A percentile compares a stretch with the other conserved stretches of the same genome.
Conservation (phyloP, 176 grass and related monocot genomes). For the Tuctoria greenei region DNA sequence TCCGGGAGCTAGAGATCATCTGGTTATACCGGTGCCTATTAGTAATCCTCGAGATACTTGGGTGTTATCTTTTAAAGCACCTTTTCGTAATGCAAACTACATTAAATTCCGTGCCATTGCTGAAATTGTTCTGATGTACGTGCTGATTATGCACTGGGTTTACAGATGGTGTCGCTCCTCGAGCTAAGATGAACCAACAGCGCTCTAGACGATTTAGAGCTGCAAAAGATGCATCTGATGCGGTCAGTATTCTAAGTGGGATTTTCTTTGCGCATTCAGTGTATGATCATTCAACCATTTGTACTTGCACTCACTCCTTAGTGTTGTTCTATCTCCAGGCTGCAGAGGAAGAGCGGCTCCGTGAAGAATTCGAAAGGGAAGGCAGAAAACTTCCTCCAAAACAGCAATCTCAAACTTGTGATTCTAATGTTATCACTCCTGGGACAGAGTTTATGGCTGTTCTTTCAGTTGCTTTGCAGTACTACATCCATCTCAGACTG, state of each 20-base stretch:
- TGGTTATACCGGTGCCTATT: neutral
- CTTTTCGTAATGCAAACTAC: neutral
- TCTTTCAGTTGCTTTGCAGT: constrained; percentile 43
- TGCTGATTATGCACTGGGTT: constrained; percentile 17
- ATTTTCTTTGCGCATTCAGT: constrained; percentile 23
- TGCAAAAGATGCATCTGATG: constrained; percentile 96
- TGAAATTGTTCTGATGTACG: constrained; percentile 16
- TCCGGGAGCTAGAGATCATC: neutral
- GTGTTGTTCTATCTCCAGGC: constrained; percentile 53
- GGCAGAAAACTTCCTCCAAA: constrained; percentile 91
- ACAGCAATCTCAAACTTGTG: constrained; percentile 80
- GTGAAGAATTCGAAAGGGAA: constrained; percentile 96
- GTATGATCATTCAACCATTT: constrained; percentile 9
- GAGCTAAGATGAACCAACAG: constrained; percentile 99
- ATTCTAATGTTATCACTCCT: constrained; percentile 99
- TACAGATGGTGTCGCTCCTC: constrained; percentile 94
- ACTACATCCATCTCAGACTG: constrained; percentile 89
- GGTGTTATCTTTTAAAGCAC: neutral
- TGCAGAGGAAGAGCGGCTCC: constrained; percentile 82
- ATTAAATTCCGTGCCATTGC: neutral
- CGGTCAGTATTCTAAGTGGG: constrained; percentile 60
- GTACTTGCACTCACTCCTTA: constrained; percentile 14
- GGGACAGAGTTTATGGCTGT: constrained; percentile 98
- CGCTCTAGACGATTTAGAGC: constrained; percentile 95
- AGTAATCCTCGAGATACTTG: neutral